Base-by-base conservation (phyloP, 495 filamentous ascomycete genomes). In the Tirmania nivea region DNA sequence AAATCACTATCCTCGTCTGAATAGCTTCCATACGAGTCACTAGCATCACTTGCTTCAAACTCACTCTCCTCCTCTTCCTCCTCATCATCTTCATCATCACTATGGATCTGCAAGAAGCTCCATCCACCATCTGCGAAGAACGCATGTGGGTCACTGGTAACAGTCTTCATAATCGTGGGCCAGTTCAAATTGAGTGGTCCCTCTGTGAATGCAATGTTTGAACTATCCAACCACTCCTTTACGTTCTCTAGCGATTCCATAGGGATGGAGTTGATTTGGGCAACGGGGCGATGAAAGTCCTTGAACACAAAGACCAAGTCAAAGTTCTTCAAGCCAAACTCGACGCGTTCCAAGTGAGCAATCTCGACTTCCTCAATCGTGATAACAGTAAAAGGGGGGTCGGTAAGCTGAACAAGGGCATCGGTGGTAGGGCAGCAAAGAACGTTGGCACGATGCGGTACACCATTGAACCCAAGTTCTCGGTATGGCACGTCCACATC, bases 161-260 rank as follows among this genome's bases (percentile, higher is more conserved):
- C 87, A 0, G 92, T 99, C 72, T 99, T 99, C 88, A 99, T 99
- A 65, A 99, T 99, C 19, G 86, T 93, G 8, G 81, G 79, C 92
- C 92, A 99, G 70, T 96, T 95, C 55, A 99, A 71, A 69, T 99
- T 99, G 58, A 99, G 73, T 8, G 92, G 92, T 45, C 92, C 92
- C 67, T 99, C 92, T 14, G 79, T 83, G 73, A 78, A 96, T 31
- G 92, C 78, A 56, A 99, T 89, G 62, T 96, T 88, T 56, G 89
- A 85, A 3, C 81, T 83, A 66, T 96, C 88, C 17, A 99, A 76
- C 86, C 89, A 99, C 66, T 96, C 92, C 68, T 96, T 99, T 53
- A 96, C 92, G 53, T 81, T 78, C 55, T 99, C 92, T 34, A 99
- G 72, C 4, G 80, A 80, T 63, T 96, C 92, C 47, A 99, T 88